Conservation (phyloP, 2,329 filamentous ascomycete genomes). For the Lasiodiplodia hormozganensis region DNA sequence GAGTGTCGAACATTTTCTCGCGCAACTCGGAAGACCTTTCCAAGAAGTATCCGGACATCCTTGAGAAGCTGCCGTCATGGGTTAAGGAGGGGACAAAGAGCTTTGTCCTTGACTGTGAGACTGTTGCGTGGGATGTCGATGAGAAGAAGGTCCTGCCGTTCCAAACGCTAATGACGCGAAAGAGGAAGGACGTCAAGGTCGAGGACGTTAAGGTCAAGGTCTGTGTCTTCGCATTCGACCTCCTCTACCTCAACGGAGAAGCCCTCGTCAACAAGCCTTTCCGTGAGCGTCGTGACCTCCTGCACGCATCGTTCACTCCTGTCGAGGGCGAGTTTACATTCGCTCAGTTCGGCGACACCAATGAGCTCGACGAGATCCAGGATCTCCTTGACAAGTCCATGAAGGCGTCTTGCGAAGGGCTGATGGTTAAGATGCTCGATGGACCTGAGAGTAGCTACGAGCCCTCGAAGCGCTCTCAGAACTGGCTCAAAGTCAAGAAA, state of each 20-base stretch:
- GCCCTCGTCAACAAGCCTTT: slow-evolving; percentile 86
- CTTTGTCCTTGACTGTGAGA: slow-evolving; percentile 98
- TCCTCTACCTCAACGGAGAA: slow-evolving; percentile 91
- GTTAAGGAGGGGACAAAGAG: slow-evolving; percentile 88
- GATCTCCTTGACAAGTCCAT: slow-evolving; percentile 91
- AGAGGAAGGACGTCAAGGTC: slow-evolving; percentile 94
- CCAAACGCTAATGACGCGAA: slow-evolving; percentile 97
- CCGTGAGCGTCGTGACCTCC: slow-evolving; percentile 78
- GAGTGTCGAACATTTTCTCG: slow-evolving; percentile 93
- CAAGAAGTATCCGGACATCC: slow-evolving; percentile 96
- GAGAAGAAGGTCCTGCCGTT: slow-evolving; percentile 97
- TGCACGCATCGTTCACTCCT: slow-evolving; percentile 75
- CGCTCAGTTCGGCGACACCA: slow-evolving; percentile 84
- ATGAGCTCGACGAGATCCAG: slow-evolving; percentile 93
- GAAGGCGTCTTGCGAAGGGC: slow-evolving; percentile 92
- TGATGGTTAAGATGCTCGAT: slow-evolving; percentile 99
- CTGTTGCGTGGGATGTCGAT: slow-evolving; percentile 92
- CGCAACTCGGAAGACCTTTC: slow-evolving; percentile 96
- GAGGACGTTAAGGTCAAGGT: slow-evolving; percentile 97
- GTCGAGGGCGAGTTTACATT: slow-evolving; percentile 91
- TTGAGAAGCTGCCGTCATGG: slow-evolving; percentile 87
- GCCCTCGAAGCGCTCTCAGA: slow-evolving; percentile 92
- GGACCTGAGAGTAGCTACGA: slow-evolving; percentile 93
- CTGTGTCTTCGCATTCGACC: slow-evolving; percentile 94
- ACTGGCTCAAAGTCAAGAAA: slow-evolving; percentile 99